These are phyloP conservation scores for Xylaria curta DNA, from an alignment of 495 filamentous ascomycete genomes.

Conservation along the genomic window DNA sequence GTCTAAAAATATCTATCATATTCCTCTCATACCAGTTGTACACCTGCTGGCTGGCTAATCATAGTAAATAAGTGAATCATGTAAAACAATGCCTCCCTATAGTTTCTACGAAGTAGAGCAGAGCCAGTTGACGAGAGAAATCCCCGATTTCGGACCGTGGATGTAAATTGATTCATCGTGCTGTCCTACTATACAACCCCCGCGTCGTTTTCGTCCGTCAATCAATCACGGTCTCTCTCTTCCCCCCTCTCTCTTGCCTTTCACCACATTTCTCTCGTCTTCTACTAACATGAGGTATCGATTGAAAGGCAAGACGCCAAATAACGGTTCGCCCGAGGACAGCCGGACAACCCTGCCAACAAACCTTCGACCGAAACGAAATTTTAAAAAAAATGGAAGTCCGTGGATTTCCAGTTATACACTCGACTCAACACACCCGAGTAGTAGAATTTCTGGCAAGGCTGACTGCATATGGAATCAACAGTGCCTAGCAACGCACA, in stretches of 20 bases:
- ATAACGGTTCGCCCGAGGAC: not conserved
- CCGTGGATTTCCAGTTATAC: not conserved
- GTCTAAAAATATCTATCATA: not conserved
- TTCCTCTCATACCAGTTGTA: not conserved
- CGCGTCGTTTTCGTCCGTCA: not conserved
- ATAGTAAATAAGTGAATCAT: not conserved
- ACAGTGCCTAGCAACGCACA: not conserved
- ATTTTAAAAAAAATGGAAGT: not conserved
- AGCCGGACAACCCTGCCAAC: not conserved
- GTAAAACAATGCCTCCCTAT: not conserved
- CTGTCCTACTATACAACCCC: constrained; percentile 22
- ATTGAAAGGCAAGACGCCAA: constrained; percentile 25
- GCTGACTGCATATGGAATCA: not conserved
- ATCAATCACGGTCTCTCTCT: not conserved
- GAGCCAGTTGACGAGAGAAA: not conserved
- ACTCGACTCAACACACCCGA: not conserved
- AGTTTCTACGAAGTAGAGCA: not conserved
- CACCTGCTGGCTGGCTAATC: not conserved
- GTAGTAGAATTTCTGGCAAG: not conserved
- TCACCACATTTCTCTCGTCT: not conserved
- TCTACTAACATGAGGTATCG: constrained; percentile 26
- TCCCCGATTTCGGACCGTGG: not conserved
- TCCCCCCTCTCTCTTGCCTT: not conserved
- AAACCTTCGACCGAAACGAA: not conserved
- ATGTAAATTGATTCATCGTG: constrained; percentile 16